phyloP scores from a whole-genome alignment of 2,329 filamentous ascomycete species.

The Exutisphaerella laricina region DNA sequence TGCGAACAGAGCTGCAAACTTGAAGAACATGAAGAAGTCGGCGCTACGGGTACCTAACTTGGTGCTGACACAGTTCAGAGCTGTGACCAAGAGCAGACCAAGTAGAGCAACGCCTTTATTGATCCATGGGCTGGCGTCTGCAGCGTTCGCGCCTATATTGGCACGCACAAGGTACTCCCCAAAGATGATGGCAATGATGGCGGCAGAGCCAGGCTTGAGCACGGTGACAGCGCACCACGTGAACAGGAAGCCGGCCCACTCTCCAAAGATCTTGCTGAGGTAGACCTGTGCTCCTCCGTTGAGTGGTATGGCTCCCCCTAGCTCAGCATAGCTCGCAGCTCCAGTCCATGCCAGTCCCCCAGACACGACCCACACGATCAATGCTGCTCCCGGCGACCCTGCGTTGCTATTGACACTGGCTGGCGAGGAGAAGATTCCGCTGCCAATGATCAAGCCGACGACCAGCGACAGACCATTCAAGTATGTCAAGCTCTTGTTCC shows the following conservation, averaged over 20 bases:
- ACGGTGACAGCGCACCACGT: slow-evolving; percentile 95
- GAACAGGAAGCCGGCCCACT: slow-evolving; percentile 87
- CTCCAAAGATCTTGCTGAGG: slow-evolving; percentile 91
- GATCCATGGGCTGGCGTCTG: slow-evolving; percentile 76
- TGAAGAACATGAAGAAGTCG: slow-evolving; percentile 93
- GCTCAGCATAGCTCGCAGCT: slow-evolving; percentile 87
- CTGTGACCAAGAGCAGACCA: slow-evolving; percentile 69
- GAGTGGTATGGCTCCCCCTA: slow-evolving; percentile 89
- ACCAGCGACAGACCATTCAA: slow-evolving; percentile 88
- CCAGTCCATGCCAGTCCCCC: slow-evolving; percentile 96
- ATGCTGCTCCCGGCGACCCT: slow-evolving; percentile 80
- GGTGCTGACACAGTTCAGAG: slow-evolving; percentile 87
- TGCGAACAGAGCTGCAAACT: slow-evolving; percentile 82
- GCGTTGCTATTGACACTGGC: slow-evolving; percentile 88
- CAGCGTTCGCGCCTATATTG: slow-evolving; percentile 77
- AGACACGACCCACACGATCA: slow-evolving; percentile 88
- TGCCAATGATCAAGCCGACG: slow-evolving; percentile 89
- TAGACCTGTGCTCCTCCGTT: slow-evolving; percentile 95
- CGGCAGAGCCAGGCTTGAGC: slow-evolving; percentile 84
- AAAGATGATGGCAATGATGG: slow-evolving; percentile 96
- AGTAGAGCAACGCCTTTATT: slow-evolving; percentile 80
- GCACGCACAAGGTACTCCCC: slow-evolving; percentile 94
- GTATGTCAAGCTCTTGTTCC: slow-evolving; percentile 92
- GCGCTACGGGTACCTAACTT: slow-evolving; percentile 80
- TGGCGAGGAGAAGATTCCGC: slow-evolving; percentile 91